Evolutionary conservation across 176 grass and related monocot genomes (phyloP).

Genomic region (Echinochloa phyllopogon): DNA sequence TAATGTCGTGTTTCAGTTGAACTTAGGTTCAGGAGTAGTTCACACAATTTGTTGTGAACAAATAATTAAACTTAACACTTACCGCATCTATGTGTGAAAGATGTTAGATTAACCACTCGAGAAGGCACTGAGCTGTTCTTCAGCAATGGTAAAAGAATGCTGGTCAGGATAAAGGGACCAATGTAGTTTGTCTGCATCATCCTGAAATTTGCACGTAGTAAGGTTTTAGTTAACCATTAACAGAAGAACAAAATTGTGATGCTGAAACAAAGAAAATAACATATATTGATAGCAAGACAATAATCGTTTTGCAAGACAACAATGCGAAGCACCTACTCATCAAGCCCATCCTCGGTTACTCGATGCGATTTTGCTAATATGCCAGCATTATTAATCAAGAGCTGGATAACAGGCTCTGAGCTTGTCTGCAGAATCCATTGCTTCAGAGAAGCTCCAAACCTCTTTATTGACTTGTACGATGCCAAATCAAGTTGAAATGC

Average conservation of each 20-base stretch:
- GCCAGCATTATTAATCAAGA: conserved; percentile 93
- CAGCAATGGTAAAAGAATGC: conserved; percentile 75
- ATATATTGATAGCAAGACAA: background rate
- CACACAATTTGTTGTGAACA: background rate
- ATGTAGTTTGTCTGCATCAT: conserved; percentile 91
- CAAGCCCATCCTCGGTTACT: conserved; percentile 71
- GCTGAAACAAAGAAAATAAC: conserved; percentile 14
- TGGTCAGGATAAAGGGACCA: conserved; percentile 80
- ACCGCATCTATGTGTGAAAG: conserved; percentile 96
- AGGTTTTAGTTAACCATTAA: background rate
- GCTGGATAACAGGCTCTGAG: conserved; percentile 69
- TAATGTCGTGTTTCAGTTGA: background rate
- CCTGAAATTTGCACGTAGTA: conserved; percentile 54
- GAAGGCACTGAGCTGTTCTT: conserved; percentile 72
- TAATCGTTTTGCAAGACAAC: background rate
- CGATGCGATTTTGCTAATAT: conserved; percentile 76
- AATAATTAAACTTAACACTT: conserved; percentile 35
- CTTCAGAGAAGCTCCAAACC: conserved; percentile 63
- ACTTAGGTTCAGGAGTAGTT: background rate
- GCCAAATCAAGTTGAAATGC: conserved; percentile 73
- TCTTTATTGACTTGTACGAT: conserved; percentile 78
- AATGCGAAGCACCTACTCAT: conserved; percentile 67
- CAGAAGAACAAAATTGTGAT: background rate
- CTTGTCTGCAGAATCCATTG: conserved; percentile 63
- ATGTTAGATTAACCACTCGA: conserved; percentile 86